Evolutionary conservation across 352 stramenopile species (phyloP), one percentile per base, ranked within the genome.

Genomic region (Phytophthora rubi): DNA sequence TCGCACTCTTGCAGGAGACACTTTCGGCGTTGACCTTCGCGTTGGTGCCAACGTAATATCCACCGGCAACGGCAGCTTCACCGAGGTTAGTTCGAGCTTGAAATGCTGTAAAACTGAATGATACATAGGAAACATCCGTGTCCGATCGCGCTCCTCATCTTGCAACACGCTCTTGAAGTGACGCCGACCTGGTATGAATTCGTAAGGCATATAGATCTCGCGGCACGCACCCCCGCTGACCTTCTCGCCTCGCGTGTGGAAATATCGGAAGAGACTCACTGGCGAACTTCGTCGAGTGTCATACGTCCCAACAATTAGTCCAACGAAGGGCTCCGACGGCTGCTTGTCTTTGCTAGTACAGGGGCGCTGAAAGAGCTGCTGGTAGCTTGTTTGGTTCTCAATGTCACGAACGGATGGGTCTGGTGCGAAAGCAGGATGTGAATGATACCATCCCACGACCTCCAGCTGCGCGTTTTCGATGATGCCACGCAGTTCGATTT

Each of bases 401-500:
- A 98, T 98, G 60, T 99, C 96, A 37, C 90, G 94, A 53, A 98
- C 79, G 0, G 89, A 98, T 13, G 96, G 96, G 72, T 98, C 90
- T 2, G 95, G 93, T 16, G 92, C 85, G 78, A 99, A 99, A 28
- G 83, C 88, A 12, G 96, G 96, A 71, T 99, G 95, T 8, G 88
- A 98, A 74, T 99, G 96, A 63, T 99, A 99, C 96, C 96, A 99
- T 4, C 96, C 96, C 4, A 98, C 93, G 48, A 98, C 92, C 59
- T 95, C 88, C 4, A 98, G 68, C 55, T 94, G 78, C 2, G 92
- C 84, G 44, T 95, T 90, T 65, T 87, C 67, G 72, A 98, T 98
- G 47, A 96, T 94, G 26, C 96, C 89, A 33, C 92, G 88, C 47
- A 97, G 70, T 58, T 97, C 83, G 62, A 98, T 95, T 70, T 98